Percentiles rank a stretch among this genome's conserved stretches.
phyloP scores from a whole-genome alignment of 148 eudicot genomes.

The Silene uniflora region DNA sequence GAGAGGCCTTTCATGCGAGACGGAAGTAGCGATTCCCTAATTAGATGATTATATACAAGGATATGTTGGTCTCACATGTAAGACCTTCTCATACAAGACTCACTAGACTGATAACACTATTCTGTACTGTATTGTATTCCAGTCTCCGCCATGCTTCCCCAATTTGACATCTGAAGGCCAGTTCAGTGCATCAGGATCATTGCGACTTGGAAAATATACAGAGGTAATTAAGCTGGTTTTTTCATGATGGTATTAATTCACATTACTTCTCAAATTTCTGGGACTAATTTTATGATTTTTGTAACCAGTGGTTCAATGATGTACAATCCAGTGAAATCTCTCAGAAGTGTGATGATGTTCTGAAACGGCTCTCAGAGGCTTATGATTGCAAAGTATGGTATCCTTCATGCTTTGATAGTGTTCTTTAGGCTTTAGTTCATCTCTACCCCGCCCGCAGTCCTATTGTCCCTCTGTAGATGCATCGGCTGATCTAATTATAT shows the following conservation, averaged over 20 bases:
- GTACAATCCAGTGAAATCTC: slow-evolving; percentile 83
- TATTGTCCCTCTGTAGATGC: no score
- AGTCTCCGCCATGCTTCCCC: slow-evolving; percentile 84
- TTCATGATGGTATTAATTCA: not conserved
- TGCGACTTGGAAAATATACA: slow-evolving; percentile 79
- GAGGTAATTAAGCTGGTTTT: slow-evolving; percentile 45
- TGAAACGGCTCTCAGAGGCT: slow-evolving; percentile 55
- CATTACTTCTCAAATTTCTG: not conserved
- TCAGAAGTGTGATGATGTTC: slow-evolving; percentile 69
- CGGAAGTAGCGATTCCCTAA: no score
- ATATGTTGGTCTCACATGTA: not conserved
- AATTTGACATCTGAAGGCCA: slow-evolving; percentile 47
- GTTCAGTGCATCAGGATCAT: slow-evolving; percentile 44
- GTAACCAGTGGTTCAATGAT: slow-evolving; percentile 94
- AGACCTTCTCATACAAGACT: no score
- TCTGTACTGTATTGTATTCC: slow-evolving; percentile 26
- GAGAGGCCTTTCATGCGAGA: no score
- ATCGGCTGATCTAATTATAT: no score
- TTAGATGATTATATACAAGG: no score
- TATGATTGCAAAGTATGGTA: slow-evolving; percentile 68
- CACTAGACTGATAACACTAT: not conserved
- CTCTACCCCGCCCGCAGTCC: no score
- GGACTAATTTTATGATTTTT: not conserved
- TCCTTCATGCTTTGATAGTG: slow-evolving; percentile 4
- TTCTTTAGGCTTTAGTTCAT: not conserved